Percentiles rank a stretch among this genome's conserved stretches.
These are phyloP conservation scores for Nepenthes mirabilis DNA, from an alignment of 148 eudicot genomes.

Conservation along the genomic window DNA sequence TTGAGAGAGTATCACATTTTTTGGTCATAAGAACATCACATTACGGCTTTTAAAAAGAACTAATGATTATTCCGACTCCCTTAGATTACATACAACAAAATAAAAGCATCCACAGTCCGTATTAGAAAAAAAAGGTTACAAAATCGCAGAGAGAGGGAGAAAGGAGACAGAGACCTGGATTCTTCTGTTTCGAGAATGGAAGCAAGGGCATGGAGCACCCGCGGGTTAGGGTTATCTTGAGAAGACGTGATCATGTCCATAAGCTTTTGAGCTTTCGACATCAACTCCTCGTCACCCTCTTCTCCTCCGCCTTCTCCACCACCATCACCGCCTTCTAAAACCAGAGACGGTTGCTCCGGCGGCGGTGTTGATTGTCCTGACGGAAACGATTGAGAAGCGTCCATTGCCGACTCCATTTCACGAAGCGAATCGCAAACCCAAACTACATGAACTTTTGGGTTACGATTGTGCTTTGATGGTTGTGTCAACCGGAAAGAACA, in stretches of 20 bases:
- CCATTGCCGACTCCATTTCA: conserved; percentile 11
- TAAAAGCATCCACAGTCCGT: background rate
- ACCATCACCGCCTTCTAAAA: conserved; percentile 5
- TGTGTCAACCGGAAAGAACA: background rate
- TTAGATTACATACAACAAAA: background rate
- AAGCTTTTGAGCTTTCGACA: conserved; percentile 41
- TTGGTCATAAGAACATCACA: no score
- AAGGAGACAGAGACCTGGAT: conserved; percentile 38
- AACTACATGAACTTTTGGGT: background rate
- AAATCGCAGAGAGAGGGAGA: background rate
- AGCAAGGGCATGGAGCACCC: conserved; percentile 67
- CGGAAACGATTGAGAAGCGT: conserved; percentile 8
- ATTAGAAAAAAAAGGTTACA: background rate
- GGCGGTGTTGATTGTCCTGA: conserved; percentile 1
- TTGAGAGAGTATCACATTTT: no score
- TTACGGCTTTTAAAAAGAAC: no score
- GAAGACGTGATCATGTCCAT: conserved; percentile 66
- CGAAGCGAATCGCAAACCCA: background rate
- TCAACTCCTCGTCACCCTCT: conserved; percentile 35
- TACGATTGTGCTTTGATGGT: background rate
- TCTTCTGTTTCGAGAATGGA: conserved; percentile 78
- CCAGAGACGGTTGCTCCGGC: background rate
- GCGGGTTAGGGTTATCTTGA: conserved; percentile 72
- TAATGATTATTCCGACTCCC: background rate
- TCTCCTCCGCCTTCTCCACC: conserved; percentile 9